These are phyloP conservation scores for Solanum microdontum DNA, from an alignment of 257 asterid species.

Conservation along the genomic window DNA sequence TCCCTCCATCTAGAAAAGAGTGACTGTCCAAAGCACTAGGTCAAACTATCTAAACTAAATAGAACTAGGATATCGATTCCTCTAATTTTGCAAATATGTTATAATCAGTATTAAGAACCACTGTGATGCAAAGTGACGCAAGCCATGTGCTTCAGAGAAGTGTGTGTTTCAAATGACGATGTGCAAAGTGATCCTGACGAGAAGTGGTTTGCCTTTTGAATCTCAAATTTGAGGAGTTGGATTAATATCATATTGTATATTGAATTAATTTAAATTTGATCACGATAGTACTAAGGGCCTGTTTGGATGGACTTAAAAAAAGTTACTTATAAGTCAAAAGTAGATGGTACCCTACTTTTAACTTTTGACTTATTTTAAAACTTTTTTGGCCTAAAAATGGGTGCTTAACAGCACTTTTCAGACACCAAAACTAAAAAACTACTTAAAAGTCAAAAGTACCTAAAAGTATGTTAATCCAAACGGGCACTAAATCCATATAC, in stretches of 20 bases:
- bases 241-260: neutral
- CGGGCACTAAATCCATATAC: neutral
- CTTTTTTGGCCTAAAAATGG: too few species aligned
- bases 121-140: neutral
- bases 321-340: too few species aligned
- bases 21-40: neutral
- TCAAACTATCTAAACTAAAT: neutral
- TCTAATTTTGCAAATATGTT: neutral
- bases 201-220: neutral
- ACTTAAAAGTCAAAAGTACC: neutral
- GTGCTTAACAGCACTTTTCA: neutral
- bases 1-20: neutral
- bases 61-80: neutral
- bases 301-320: too few species aligned
- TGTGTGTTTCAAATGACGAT: neutral
- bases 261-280: neutral
- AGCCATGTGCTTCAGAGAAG: neutral
- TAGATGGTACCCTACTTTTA: too few species aligned
- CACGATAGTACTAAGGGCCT: neutral
- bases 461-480: neutral
- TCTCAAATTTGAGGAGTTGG: neutral
- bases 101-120: neutral
- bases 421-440: neutral
- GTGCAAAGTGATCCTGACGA: neutral
- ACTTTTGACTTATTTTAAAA: too few species aligned